A percentile compares a stretch with the other conserved stretches of the same genome.
phyloP scores from a whole-genome alignment of 257 asterid genomes.

The Gentiana macrophylla region DNA sequence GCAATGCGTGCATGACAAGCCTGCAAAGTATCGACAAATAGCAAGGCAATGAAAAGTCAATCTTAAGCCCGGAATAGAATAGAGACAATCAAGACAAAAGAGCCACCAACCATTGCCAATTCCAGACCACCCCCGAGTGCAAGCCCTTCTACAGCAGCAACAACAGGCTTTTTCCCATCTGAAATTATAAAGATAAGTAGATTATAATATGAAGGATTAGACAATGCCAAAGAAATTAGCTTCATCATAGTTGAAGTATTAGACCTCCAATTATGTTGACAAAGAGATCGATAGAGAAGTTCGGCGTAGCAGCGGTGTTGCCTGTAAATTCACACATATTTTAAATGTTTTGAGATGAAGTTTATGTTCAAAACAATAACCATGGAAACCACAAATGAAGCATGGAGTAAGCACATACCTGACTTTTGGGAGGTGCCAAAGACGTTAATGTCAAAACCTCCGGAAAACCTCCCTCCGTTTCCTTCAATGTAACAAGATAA shows the following conservation, averaged over 20 bases:
- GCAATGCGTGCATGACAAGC: constrained; percentile 96
- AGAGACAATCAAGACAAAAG: neutral
- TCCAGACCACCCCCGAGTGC: constrained; percentile 99
- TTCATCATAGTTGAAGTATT: neutral
- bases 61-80: neutral
- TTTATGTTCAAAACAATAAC: neutral
- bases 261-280: constrained; percentile 68
- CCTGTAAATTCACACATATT: constrained; percentile 42
- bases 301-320: constrained; percentile 57
- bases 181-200: constrained; percentile 18
- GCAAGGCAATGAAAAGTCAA: constrained; percentile 1
- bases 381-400: neutral
- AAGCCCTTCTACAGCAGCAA: constrained; percentile 91
- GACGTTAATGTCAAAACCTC: constrained; percentile 95
- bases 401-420: constrained; percentile 27
- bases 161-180: constrained; percentile 89
- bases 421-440: constrained; percentile 57
- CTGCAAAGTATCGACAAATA: constrained; percentile 29
- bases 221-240: constrained; percentile 6
- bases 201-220: constrained; percentile 8
- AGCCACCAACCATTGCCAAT: constrained; percentile 65
- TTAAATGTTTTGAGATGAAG: constrained; percentile 8
- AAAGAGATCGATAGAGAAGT: constrained; percentile 43
- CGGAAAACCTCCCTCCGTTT: constrained; percentile 66
- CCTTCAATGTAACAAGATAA: constrained; percentile 34